Percentiles rank a stretch among this genome's conserved stretches.
Conservation (phyloP, 148 eudicot genomes). For the Agrostemma githago region DNA sequence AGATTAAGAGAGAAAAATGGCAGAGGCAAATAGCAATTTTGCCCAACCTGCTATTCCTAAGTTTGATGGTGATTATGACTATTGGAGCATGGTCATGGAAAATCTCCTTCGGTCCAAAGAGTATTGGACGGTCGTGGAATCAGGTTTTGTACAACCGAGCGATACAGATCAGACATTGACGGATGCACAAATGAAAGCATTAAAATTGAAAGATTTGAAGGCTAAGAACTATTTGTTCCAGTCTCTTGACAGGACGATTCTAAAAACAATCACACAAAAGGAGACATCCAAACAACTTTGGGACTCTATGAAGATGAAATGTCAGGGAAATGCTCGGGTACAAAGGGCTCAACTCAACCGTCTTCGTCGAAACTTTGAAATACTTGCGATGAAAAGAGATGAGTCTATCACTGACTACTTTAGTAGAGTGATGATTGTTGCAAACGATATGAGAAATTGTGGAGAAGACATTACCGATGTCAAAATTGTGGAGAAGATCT, state of each 20-base stretch:
- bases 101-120: slow-evolving; percentile 13
- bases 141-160: neutral
- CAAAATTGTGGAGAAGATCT: slow-evolving; percentile 1
- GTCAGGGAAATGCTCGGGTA: too few species aligned
- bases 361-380: neutral
- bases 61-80: slow-evolving; percentile 23
- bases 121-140: slow-evolving; percentile 13
- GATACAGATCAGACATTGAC: neutral
- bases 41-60: slow-evolving; percentile 10
- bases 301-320: too few species aligned
- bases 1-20: neutral
- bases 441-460: neutral
- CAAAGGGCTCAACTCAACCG: neutral
- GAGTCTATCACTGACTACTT: neutral
- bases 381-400: neutral
- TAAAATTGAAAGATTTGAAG: neutral
- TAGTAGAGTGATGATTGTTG: neutral
- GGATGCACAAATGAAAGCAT: neutral
- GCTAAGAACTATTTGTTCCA: too few species aligned
- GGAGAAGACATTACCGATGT: slow-evolving; percentile 4
- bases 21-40: neutral
- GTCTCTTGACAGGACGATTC: too few species aligned
- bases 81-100: slow-evolving; percentile 23
- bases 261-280: too few species aligned
- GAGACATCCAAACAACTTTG: too few species aligned